A percentile compares a stretch with the other conserved stretches of the same genome.
Evolutionary conservation across 768 basidiomycete species (phyloP).

Genomic region (Xerocomus spinulosus): DNA sequence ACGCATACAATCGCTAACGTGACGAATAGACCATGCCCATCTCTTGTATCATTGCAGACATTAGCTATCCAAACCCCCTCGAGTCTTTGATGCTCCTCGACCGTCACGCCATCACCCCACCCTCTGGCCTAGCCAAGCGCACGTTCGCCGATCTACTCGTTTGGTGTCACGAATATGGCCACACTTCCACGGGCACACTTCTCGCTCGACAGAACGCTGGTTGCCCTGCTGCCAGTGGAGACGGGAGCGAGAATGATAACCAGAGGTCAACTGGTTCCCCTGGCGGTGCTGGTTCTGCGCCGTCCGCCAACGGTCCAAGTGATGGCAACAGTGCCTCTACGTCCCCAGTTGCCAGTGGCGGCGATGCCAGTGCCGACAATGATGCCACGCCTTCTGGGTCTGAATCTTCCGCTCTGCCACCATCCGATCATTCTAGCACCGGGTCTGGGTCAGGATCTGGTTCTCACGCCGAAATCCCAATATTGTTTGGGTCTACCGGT

Average conservation of each 20-base stretch:
- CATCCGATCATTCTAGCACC: neutral
- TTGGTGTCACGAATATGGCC: slow-evolving; percentile 23
- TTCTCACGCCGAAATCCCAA: neutral
- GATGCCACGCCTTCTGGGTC: too few relatives aligned
- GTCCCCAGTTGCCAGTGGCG: too few relatives aligned
- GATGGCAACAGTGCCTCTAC: too few relatives aligned
- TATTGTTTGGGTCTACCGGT: neutral
- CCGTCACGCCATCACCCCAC: slow-evolving; percentile 16
- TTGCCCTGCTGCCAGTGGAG: slow-evolving; percentile 12
- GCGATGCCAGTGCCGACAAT: neutral
- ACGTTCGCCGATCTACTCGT: slow-evolving; percentile 25
- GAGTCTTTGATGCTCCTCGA: slow-evolving; percentile 23
- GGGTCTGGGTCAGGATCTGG: too few relatives aligned
- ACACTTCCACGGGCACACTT: slow-evolving; percentile 9
- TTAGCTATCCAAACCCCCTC: slow-evolving; percentile 21
- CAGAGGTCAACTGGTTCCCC: neutral
- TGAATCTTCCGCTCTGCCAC: neutral
- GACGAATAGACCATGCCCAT: slow-evolving; percentile 8
- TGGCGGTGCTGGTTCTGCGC: neutral
- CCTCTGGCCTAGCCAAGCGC: slow-evolving; percentile 19
- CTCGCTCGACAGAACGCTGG: slow-evolving; percentile 22
- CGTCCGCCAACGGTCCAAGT: too few relatives aligned
- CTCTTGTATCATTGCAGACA: slow-evolving; percentile 27
- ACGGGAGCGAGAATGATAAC: neutral
- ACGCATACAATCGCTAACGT: too few relatives aligned